Conservation (phyloP, 2,329 filamentous ascomycete species). For the Pestalotiopsis sp. region DNA sequence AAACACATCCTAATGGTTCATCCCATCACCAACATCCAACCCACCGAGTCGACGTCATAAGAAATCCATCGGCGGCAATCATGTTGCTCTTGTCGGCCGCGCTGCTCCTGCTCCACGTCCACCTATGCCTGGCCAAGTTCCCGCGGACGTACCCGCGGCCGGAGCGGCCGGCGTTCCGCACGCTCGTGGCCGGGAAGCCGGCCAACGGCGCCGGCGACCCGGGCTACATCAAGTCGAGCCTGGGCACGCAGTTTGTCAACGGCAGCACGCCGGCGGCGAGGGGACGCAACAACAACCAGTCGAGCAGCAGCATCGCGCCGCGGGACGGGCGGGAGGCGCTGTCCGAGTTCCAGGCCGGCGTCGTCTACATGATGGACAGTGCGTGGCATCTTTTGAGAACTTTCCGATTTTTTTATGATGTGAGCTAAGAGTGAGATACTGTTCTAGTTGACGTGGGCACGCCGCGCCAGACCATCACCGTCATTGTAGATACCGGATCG, state of each 20-base stretch:
- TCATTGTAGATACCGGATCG: slow-evolving; percentile 41
- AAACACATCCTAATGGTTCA: neutral
- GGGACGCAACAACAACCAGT: neutral
- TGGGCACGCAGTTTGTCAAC: slow-evolving; percentile 23
- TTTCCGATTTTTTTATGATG: too few relatives aligned
- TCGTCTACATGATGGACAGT: slow-evolving; percentile 38
- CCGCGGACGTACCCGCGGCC: neutral
- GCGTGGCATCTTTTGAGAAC: slow-evolving; percentile 13
- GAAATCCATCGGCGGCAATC: too few relatives aligned
- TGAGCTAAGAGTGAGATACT: too few relatives aligned
- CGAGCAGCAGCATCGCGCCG: neutral
- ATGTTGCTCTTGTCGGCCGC: neutral
- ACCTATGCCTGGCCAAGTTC: neutral
- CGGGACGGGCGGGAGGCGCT: slow-evolving; percentile 26
- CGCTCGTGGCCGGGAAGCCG: neutral
- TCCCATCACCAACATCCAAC: neutral
- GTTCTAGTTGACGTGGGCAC: slow-evolving; percentile 38
- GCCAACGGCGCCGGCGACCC: slow-evolving; percentile 1
- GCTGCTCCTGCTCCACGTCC: neutral
- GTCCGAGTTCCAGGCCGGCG: slow-evolving; percentile 29
- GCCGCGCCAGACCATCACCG: slow-evolving; percentile 36
- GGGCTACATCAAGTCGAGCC: slow-evolving; percentile 26
- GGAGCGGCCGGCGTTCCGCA: neutral
- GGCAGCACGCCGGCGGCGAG: neutral
- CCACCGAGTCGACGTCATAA: neutral